Evolutionary conservation across 768 basidiomycete genomes (phyloP).

Genomic region (Boletus tylopilopsis): DNA sequence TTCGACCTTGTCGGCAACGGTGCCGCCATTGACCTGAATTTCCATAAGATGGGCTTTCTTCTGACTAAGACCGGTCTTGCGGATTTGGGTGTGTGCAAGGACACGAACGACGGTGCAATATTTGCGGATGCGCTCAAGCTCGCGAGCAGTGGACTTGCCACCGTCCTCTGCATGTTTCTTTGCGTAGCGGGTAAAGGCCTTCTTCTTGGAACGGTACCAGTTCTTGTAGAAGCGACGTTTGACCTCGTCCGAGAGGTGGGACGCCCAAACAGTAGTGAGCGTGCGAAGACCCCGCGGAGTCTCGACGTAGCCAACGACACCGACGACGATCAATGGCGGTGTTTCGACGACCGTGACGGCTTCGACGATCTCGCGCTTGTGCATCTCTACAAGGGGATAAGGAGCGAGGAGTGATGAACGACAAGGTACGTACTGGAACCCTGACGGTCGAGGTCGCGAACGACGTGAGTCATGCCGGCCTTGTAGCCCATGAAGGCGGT

Average conservation of each 20-base stretch:
- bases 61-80: conserved; percentile 95
- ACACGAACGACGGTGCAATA: conserved; percentile 99
- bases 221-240: conserved; percentile 99
- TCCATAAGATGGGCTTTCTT: conserved; percentile 99
- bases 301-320: conserved; percentile 99
- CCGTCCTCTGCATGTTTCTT: conserved; percentile 97
- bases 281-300: conserved; percentile 98
- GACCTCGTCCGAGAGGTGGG: conserved; percentile 95
- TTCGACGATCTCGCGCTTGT: conserved; percentile 99
- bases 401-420: not conserved
- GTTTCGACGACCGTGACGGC: conserved; percentile 95
- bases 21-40: conserved; percentile 99
- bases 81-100: conserved; percentile 97
- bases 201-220: conserved; percentile 99
- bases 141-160: conserved; percentile 88
- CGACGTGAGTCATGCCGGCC: conserved; percentile 99
- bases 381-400: conserved; percentile 76
- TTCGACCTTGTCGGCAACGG: conserved; percentile 94
- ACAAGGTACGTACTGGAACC: conserved; percentile 81
- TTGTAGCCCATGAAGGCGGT: conserved; percentile 99
- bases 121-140: conserved; percentile 99
- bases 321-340: conserved; percentile 93
- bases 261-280: conserved; percentile 98
- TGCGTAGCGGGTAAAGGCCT: conserved; percentile 99
- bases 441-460: conserved; percentile 98